Evolutionary conservation across 2,329 filamentous ascomycete genomes (phyloP).

Genomic region (Hyphodiscus sp.): DNA sequence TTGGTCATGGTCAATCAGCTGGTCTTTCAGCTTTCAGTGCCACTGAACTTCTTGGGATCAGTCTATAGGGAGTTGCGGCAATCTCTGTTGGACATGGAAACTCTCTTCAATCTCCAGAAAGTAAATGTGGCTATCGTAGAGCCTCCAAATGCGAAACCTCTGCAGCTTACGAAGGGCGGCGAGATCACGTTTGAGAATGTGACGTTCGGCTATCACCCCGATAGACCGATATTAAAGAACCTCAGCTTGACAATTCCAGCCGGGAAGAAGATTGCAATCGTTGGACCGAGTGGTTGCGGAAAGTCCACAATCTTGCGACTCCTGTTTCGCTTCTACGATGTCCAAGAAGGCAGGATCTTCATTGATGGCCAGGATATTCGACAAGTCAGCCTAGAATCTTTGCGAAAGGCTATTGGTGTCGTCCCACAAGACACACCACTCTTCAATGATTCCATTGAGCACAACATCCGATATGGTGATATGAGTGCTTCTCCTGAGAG

Average conservation of each 20-base stretch:
- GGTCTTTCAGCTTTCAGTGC: constrained; percentile 94
- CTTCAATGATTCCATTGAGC: constrained; percentile 93
- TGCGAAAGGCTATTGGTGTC: constrained; percentile 83
- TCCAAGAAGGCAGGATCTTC: constrained; percentile 74
- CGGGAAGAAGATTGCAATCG: constrained; percentile 91
- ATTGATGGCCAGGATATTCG: constrained; percentile 93
- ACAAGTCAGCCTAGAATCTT: constrained; percentile 71
- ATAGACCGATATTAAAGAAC: constrained; percentile 81
- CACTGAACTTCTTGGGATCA: constrained; percentile 95
- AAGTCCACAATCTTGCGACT: constrained; percentile 90
- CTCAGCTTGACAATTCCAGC: constrained; percentile 85
- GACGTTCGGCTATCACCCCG: constrained; percentile 82
- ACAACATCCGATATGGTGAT: constrained; percentile 91
- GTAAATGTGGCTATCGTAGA: constrained; percentile 87
- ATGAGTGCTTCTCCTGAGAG: constrained; percentile 68
- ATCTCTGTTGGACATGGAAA: constrained; percentile 96
- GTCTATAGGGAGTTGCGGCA: constrained; percentile 95
- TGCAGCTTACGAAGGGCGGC: constrained; percentile 69
- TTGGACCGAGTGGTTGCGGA: constrained; percentile 91
- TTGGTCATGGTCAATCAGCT: constrained; percentile 98
- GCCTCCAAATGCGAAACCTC: constrained; percentile 62
- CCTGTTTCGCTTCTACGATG: constrained; percentile 91
- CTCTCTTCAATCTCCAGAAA: constrained; percentile 93
- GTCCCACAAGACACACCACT: constrained; percentile 95
- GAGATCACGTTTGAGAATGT: constrained; percentile 95